Base-by-base conservation (phyloP, 129 eudicot genomes). In the Helichrysum umbraculigerum region DNA sequence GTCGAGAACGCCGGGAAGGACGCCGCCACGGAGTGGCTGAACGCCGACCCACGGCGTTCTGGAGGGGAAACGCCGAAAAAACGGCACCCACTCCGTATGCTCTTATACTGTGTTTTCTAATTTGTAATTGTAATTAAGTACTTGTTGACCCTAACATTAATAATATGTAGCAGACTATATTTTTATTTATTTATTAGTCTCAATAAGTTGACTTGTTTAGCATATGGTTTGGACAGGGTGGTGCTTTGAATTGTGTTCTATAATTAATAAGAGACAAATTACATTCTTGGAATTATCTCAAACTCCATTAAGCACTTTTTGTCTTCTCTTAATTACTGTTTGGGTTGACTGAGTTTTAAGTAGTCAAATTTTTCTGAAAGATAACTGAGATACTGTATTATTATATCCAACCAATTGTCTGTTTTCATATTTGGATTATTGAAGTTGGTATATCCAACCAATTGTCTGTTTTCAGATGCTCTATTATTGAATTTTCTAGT, bases 311-410 rank as follows among this genome's bases (percentile, higher is more conserved):
- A 47, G n/a, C 54, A 14, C 28, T 47, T 47, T 14, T n/a, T 15
- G 41, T 22, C 22, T 57, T 20, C 20, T 57, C 28, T 21, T n/a
- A 57, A 57, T 57, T 6, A 51, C 14, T n/a, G 54, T 47, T 3
- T 47, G 4, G 62, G 21, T 20, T 57, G 62, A 57, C 29, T 57
- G 62, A 17, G 8, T 57, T 17, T 25, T 17, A 57, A 7, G 2
- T 21, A 20, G 70, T 59, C 8, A 34, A 11, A 6, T 47, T 73
- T 20, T 12, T 39, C n/a, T 19, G 42, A 73, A 73, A 68, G 70
- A 69, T 74, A 74, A 86, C 81, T 81, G 75, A 86, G 83, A 74
- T 83, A 72, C 73, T 17, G 50, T 73, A 29, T 70, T 51, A 68
- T 76, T 35, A 14, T 79, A 73, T 72, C 17, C 68, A 74, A 47